Base-by-base conservation (phyloP, 1,284 basidiomycete species). In the Naganishia albida region DNA sequence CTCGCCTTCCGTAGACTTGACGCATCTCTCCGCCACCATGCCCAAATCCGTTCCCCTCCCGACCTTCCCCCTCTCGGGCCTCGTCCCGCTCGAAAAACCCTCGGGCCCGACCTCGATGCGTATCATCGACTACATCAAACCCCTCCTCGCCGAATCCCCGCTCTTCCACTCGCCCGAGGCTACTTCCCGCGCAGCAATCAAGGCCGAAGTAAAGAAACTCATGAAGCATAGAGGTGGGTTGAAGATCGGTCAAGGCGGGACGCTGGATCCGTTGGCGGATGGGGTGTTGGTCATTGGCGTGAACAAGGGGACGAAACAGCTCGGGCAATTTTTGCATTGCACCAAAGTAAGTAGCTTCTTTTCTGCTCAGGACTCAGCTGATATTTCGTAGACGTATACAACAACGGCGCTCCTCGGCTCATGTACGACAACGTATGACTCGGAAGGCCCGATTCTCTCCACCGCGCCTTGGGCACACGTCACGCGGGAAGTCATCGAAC, bases 361-460 rank as follows among this genome's bases (percentile, higher is more conserved):
- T 66, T 26, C 28, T 7, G 26, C 38, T n/a, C 15, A 34, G 26
- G 16, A 3, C 8, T 30, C 18, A 8, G n/a, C 20, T 40, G n/a
- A 20, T 26, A 18, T 26, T 18, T 38, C 16, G 0, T 73, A 95
- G 91, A 91, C 94, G 80, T 99, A 99, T 76, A 85, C 85, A 64
- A 89, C 92, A 25, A 94, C 89, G 1, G 95, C 91, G 69, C 79
- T 99, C 8, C 83, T 99, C 2, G 96, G 96, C 4, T 93, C 90
- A 71, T 88, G 95, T 74, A 99, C 96, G 3, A 93, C 97, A 71
- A 88, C 90, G 1, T 98, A 96, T 78, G 96, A 99, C 76, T 88
- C 88, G 68, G 86, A 96, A 72, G 93, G 93, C 30, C 83, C 86
- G 20, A 83, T 87, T 62, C 85, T 94, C 62, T 84, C 88, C 62